Conservation (phyloP, 73 alveolate species). For the Tetrahymena malaccensis region DNA sequence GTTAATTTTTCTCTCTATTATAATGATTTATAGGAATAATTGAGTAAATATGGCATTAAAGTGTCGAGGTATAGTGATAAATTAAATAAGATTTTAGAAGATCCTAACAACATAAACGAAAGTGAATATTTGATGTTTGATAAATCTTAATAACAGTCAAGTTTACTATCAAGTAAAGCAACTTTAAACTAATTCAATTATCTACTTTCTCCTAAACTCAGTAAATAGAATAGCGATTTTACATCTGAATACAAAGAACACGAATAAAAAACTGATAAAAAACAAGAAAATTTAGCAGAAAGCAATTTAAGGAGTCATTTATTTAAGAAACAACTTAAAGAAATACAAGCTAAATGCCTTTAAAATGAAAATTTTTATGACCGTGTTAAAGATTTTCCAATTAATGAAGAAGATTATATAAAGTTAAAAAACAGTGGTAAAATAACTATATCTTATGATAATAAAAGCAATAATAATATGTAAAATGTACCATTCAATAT, state of each 20-base stretch:
- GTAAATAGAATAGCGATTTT: neutral
- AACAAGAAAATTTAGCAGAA: neutral
- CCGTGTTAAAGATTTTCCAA: neutral
- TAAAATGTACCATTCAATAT: too few relatives aligned
- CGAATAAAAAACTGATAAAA: neutral
- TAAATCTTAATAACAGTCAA: neutral
- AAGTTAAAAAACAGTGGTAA: neutral
- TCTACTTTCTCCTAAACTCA: neutral
- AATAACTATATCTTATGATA: too few relatives aligned
- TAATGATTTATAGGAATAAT: neutral
- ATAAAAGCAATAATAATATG: too few relatives aligned
- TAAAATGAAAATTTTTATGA: neutral
- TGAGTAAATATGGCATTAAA: neutral
- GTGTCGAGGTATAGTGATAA: neutral
- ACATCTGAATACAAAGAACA: neutral
- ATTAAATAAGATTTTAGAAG: neutral
- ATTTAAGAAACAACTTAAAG: neutral
- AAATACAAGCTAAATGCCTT: neutral
- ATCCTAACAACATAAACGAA: neutral
- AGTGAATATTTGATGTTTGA: neutral
- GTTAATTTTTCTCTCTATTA: neutral
- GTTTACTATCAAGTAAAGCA: neutral
- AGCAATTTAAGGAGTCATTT: neutral
- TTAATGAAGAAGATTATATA: neutral
- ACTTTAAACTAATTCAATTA: neutral